phyloP scores from a whole-genome alignment of 2,329 filamentous ascomycete species.

The Talaromyces sp. region DNA sequence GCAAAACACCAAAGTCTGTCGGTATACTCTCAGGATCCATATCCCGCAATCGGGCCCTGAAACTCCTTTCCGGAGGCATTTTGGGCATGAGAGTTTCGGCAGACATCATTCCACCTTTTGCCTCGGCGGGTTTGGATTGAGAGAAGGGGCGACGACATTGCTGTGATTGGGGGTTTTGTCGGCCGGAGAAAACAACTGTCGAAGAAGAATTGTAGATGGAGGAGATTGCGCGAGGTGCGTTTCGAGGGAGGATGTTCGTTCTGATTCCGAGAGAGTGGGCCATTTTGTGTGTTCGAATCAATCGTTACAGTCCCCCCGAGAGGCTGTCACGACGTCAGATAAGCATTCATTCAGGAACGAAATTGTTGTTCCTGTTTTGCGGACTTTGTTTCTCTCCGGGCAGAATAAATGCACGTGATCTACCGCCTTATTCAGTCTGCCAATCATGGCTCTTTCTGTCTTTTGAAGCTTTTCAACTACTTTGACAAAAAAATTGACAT shows the following conservation, averaged over 20 bases:
- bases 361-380: conserved; percentile 4
- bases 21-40: conserved; percentile 30
- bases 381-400: conserved; percentile 1
- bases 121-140: conserved; percentile 22
- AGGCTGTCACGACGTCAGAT: conserved; percentile 1
- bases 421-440: neutral
- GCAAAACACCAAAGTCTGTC: conserved; percentile 44
- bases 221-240: conserved; percentile 1
- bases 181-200: conserved; percentile 1
- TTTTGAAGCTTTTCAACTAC: neutral
- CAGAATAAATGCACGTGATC: neutral
- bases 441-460: neutral
- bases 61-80: conserved; percentile 34
- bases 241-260: neutral
- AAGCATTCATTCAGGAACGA: neutral
- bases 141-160: conserved; percentile 33
- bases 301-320: conserved; percentile 1
- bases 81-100: conserved; percentile 24
- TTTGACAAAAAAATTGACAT: neutral
- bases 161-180: conserved; percentile 13
- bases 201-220: neutral
- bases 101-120: conserved; percentile 16
- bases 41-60: conserved; percentile 31
- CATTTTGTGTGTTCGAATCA: neutral
- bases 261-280: conserved; percentile 3